Evolutionary conservation across 2,329 filamentous ascomycete genomes (phyloP).

Genomic region (Fusarium musae): DNA sequence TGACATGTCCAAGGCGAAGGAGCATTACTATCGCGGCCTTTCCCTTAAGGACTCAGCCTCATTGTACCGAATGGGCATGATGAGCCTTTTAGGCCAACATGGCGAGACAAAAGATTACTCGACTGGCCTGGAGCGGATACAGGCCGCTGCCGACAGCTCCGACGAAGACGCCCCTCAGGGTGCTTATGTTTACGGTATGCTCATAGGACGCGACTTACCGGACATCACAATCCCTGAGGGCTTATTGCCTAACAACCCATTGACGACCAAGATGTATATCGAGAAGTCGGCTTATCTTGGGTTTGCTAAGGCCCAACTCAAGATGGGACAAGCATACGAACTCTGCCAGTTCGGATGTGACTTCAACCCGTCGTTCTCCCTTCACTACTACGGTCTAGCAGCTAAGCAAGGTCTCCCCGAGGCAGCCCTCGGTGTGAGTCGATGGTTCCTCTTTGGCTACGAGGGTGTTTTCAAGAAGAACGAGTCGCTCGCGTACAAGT

Average conservation of each 20-base stretch:
- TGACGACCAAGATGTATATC: conserved; percentile 83
- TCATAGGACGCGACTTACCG: conserved; percentile 89
- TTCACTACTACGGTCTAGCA: conserved; percentile 96
- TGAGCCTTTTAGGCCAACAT: conserved; percentile 94
- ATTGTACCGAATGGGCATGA: conserved; percentile 91
- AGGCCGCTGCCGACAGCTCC: conserved; percentile 82
- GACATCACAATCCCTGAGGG: conserved; percentile 82
- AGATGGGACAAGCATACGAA: conserved; percentile 97
- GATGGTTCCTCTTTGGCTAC: conserved; percentile 97
- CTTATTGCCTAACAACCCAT: conserved; percentile 76
- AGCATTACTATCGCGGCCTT: conserved; percentile 88
- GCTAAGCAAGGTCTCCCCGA: conserved; percentile 92
- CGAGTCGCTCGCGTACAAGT: conserved; percentile 90
- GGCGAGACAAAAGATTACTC: conserved; percentile 85
- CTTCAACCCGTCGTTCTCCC: conserved; percentile 89
- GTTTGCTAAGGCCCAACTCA: conserved; percentile 95
- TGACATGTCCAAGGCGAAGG: conserved; percentile 88
- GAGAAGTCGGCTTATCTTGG: conserved; percentile 96
- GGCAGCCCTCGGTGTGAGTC: conserved; percentile 94
- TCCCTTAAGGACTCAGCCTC: conserved; percentile 87
- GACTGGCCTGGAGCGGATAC: conserved; percentile 83
- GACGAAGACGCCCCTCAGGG: conserved; percentile 98
- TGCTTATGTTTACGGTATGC: conserved; percentile 95
- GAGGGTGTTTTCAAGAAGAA: conserved; percentile 95
- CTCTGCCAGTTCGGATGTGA: conserved; percentile 93